Conservation (phyloP, 352 stramenopile species). For the Pythium diclinum region DNA sequence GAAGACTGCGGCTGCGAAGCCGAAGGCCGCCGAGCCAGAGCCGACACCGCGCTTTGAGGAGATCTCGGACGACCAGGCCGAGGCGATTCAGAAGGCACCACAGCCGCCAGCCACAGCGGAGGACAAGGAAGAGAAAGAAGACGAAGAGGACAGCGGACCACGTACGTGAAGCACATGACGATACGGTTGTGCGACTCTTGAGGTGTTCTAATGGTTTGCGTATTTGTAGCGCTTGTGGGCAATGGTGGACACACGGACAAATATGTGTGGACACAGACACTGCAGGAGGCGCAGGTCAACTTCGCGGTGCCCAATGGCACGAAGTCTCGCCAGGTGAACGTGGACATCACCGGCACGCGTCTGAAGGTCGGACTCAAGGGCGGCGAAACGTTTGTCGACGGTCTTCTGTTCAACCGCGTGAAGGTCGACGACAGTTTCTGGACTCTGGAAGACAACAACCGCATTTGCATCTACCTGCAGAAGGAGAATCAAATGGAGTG, state of each 20-base stretch:
- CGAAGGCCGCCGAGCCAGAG: constrained; percentile 26
- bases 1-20: constrained; percentile 43
- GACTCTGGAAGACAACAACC: constrained; percentile 93
- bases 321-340: constrained; percentile 91
- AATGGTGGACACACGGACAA: constrained; percentile 92
- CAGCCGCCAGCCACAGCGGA: constrained; percentile 18
- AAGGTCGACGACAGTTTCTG: constrained; percentile 99
- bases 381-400: constrained; percentile 80
- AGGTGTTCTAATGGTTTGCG: not conserved
- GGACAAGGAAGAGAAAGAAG: constrained; percentile 39
- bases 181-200: not conserved
- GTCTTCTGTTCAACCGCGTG: constrained; percentile 92
- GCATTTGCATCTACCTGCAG: constrained; percentile 93
- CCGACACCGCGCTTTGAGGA: constrained; percentile 76
- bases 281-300: constrained; percentile 93
- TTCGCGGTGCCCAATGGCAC: constrained; percentile 92
- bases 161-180: constrained; percentile 38
- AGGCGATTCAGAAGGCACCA: constrained; percentile 29
- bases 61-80: constrained; percentile 57
- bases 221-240: constrained; percentile 68
- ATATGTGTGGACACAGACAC: constrained; percentile 98
- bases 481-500: constrained; percentile 99
- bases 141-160: constrained; percentile 65
- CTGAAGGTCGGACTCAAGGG: constrained; percentile 90
- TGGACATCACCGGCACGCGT: constrained; percentile 89